Conservation (phyloP, 768 basidiomycete species). For the Naematelia aurantialba region DNA sequence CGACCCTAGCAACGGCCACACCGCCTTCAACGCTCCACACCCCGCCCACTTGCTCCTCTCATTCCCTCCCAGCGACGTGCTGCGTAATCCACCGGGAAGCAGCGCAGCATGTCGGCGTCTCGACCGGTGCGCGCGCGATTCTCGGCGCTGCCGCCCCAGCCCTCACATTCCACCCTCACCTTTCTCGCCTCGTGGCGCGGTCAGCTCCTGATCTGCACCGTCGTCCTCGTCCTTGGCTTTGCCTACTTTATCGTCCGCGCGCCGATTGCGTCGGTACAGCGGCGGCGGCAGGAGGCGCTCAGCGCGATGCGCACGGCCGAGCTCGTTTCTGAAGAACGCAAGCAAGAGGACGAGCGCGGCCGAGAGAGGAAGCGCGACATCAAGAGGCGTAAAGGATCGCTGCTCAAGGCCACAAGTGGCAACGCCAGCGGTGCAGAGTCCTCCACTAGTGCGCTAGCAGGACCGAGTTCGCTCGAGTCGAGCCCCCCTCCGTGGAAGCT, state of each 20-base stretch:
- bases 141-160: not conserved
- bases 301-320: not conserved
- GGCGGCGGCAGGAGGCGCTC: constrained; percentile 17
- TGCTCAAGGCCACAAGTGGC: constrained; percentile 7
- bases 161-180: constrained; percentile 20
- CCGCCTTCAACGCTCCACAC: not conserved
- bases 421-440: not conserved
- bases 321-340: constrained; percentile 4
- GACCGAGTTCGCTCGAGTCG: constrained; percentile 16
- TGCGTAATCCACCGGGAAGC: no score
- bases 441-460: constrained; percentile 1
- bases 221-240: constrained; percentile 31
- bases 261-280: constrained; percentile 21
- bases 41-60: not conserved
- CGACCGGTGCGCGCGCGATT: not conserved
- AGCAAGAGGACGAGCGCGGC: not conserved
- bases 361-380: constrained; percentile 10
- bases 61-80: not conserved
- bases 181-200: constrained; percentile 44
- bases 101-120: not conserved
- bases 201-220: constrained; percentile 37
- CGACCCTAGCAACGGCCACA: not conserved
- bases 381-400: constrained; percentile 14
- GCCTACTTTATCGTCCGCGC: constrained; percentile 35
- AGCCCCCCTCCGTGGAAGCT: constrained; percentile 9